Evolutionary conservation across 1,284 basidiomycete genomes (phyloP), one percentile per base, ranked within the genome.

Genomic region (Leccinum solheimii): DNA sequence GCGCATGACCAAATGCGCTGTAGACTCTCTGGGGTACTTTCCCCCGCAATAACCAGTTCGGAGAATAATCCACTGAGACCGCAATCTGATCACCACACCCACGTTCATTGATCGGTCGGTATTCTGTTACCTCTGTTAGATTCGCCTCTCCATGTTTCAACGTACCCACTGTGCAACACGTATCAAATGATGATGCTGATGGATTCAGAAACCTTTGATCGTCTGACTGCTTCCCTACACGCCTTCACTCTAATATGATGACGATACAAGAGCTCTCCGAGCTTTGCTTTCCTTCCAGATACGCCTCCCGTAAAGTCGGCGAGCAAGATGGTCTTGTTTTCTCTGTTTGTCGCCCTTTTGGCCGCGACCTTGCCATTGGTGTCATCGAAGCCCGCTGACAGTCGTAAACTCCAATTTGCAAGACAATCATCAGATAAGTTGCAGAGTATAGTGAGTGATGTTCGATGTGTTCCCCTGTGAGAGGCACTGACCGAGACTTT

Each of bases 371-470:
- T 62, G 51, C 55, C 63, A 11, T 38, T 62, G 7, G 66, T 60
- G 16, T 71, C 55, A n/a, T 56, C 56, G 45, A 51, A 51, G 38
- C 30, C 40, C 13, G 53, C 14, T 14, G 32, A 57, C 34, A 53
- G 60, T 62, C 62, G 57, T 10, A 63, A 62, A 23, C 60, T 68
- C 53, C 9, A 60, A 56, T 67, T 72, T 55, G 49, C 64, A 38
- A 63, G 61, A 54, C 40, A 49, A 43, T 66, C 66, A 1, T 60
- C 66, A 6, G 63, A 65, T 10, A 60, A 58, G 11, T 60, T 73
- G 21, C 69, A 71, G 48, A 61, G 55, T n/a, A 70, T 58, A 11
- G 71, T 70, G 45, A 7, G 62, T 23, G 6, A 38, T 21, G 5
- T 30, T 11, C 21, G 34, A 9, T 16, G 6, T 54, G 9, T 21